Evolutionary conservation across 148 eudicot genomes (phyloP).

Genomic region (Rhododendron griersonianum): DNA sequence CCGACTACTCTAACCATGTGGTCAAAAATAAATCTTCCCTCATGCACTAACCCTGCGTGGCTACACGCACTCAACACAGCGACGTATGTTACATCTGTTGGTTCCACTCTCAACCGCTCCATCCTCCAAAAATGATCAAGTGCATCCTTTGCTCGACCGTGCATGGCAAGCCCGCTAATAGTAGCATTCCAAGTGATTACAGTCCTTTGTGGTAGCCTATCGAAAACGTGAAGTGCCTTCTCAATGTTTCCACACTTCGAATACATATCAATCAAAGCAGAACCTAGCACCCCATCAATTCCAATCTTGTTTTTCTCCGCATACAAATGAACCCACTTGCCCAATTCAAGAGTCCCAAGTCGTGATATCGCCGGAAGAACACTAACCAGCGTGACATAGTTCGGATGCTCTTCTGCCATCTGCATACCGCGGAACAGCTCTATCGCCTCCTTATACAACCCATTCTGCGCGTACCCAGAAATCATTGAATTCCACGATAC

Average conservation of each 20-base stretch:
- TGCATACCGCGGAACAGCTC: slow-evolving; percentile 53
- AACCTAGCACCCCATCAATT: slow-evolving; percentile 45
- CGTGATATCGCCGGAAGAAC: slow-evolving; percentile 57
- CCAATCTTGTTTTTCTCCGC: slow-evolving; percentile 41
- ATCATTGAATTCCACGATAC: slow-evolving; percentile 64
- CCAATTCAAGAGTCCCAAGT: slow-evolving; percentile 50
- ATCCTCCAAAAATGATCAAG: slow-evolving; percentile 41
- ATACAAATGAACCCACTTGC: slow-evolving; percentile 58
- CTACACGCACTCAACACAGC: slow-evolving; percentile 57
- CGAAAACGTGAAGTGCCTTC: slow-evolving; percentile 48
- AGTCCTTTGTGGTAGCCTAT: slow-evolving; percentile 30
- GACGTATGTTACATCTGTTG: slow-evolving; percentile 54
- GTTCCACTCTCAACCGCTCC: slow-evolving; percentile 34
- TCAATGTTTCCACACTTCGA: slow-evolving; percentile 65
- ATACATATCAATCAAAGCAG: slow-evolving; percentile 73
- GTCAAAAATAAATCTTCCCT: slow-evolving; percentile 40
- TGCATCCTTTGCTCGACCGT: slow-evolving; percentile 51
- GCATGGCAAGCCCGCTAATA: slow-evolving; percentile 61
- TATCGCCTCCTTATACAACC: slow-evolving; percentile 37
- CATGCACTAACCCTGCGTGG: slow-evolving; percentile 49
- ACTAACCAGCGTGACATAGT: slow-evolving; percentile 52
- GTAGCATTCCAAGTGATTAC: slow-evolving; percentile 57
- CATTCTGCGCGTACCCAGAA: slow-evolving; percentile 44
- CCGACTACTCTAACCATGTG: slow-evolving; percentile 39
- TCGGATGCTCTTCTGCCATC: slow-evolving; percentile 26